phyloP scores from a whole-genome alignment of 805 yeast genomes.

The Starmerella sp. region DNA sequence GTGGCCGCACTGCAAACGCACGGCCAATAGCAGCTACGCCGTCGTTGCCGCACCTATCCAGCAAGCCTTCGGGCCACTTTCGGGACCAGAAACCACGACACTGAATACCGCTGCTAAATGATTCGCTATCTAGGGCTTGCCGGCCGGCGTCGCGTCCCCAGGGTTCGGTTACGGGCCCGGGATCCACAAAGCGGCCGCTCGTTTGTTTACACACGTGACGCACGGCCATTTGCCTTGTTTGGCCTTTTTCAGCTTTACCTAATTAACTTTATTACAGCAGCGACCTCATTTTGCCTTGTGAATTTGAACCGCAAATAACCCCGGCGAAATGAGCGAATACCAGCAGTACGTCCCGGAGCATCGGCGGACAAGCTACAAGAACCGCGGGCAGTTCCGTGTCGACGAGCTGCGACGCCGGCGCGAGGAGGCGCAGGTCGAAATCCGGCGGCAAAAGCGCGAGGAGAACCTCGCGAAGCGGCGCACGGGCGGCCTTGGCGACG shows the following conservation, averaged over 20 bases:
- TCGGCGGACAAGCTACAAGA: conserved; percentile 91
- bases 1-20: no score
- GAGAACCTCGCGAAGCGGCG: conserved; percentile 90
- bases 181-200: conserved; percentile 1
- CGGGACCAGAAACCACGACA: no score
- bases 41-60: no score
- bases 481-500: conserved; percentile 40
- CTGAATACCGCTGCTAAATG: neutral
- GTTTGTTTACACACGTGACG: conserved; percentile 5
- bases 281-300: conserved; percentile 5
- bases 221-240: neutral
- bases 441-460: conserved; percentile 93
- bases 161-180: neutral
- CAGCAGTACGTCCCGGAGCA: conserved; percentile 87
- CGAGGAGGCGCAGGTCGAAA: conserved; percentile 92
- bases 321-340: conserved; percentile 16
- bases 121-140: neutral
- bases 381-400: conserved; percentile 83
- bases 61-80: no score
- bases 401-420: conserved; percentile 97
- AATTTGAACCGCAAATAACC: neutral
- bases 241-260: conserved; percentile 4
- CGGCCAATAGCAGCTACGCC: no score
- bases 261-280: neutral
- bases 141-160: neutral